Conservation (phyloP, 495 filamentous ascomycete species). For the Neurospora sp. region DNA sequence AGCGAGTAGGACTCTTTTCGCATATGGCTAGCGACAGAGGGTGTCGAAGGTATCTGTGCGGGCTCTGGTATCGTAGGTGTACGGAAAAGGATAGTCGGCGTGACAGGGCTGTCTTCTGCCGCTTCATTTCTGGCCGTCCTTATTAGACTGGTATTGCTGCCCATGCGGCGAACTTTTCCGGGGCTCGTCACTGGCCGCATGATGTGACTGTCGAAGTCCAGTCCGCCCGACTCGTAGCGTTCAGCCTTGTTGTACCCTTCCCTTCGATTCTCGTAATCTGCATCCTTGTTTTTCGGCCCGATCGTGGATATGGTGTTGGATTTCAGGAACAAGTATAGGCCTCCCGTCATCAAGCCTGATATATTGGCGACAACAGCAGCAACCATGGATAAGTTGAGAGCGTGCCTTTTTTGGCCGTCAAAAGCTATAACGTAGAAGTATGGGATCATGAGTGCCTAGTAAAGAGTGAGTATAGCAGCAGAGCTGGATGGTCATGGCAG, state of each 20-base stretch:
- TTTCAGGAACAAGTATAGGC: slow-evolving; percentile 39
- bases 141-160: slow-evolving; percentile 25
- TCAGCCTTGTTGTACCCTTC: slow-evolving; percentile 18
- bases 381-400: slow-evolving; percentile 33
- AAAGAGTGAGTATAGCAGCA: slow-evolving; percentile 6
- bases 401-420: slow-evolving; percentile 14
- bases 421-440: slow-evolving; percentile 33
- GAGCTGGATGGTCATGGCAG: background rate
- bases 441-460: slow-evolving; percentile 31
- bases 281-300: slow-evolving; percentile 29
- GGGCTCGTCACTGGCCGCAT: slow-evolving; percentile 19
- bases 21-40: slow-evolving; percentile 12
- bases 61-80: slow-evolving; percentile 20
- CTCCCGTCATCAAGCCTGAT: slow-evolving; percentile 37
- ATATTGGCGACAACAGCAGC: slow-evolving; percentile 38
- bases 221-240: slow-evolving; percentile 10
- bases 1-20: slow-evolving; percentile 33
- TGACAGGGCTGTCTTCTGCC: slow-evolving; percentile 1
- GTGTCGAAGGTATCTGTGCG: slow-evolving; percentile 15
- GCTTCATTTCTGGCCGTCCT: slow-evolving; percentile 21
- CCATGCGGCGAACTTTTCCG: slow-evolving; percentile 17
- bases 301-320: slow-evolving; percentile 32
- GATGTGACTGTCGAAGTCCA: slow-evolving; percentile 23
- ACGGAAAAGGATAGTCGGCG: slow-evolving; percentile 20
- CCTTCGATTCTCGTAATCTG: slow-evolving; percentile 29